Percentiles rank a stretch among this genome's conserved stretches.
Conservation (phyloP, 1,284 basidiomycete species). For the Spongispora temasekensis region DNA sequence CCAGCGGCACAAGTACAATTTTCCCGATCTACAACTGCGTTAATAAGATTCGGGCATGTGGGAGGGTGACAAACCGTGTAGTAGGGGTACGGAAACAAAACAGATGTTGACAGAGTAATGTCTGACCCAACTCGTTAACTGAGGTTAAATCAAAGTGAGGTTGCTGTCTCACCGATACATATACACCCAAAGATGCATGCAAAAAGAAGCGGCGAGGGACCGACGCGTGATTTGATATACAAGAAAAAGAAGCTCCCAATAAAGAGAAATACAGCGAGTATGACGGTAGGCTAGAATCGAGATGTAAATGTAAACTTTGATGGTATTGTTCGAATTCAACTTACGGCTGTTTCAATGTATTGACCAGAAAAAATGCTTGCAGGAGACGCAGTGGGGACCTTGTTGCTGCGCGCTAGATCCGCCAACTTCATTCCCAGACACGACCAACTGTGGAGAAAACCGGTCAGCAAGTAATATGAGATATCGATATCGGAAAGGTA, state of each 20-base stretch:
- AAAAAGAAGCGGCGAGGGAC: constrained; percentile 67
- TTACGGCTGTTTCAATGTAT: constrained; percentile 61
- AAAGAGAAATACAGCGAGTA: constrained; percentile 68
- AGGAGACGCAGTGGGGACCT: constrained; percentile 42
- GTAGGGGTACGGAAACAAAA: constrained; percentile 66
- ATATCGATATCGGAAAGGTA: constrained; percentile 16
- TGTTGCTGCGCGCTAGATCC: constrained; percentile 53
- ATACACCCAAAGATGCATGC: constrained; percentile 62
- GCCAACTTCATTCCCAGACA: constrained; percentile 69
- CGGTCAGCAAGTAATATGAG: background rate
- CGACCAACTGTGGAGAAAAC: constrained; percentile 51
- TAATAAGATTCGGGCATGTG: constrained; percentile 1
- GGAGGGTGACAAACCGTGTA: constrained; percentile 44
- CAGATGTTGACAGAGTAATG: constrained; percentile 60
- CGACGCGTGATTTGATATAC: constrained; percentile 64
- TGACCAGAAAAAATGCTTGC: constrained; percentile 47
- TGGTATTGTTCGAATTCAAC: constrained; percentile 19
- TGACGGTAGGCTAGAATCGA: constrained; percentile 51
- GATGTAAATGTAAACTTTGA: constrained; percentile 4
- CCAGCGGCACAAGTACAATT: constrained; percentile 59
- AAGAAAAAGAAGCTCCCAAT: constrained; percentile 60
- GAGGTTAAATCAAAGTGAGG: background rate
- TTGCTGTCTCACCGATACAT: constrained; percentile 44
- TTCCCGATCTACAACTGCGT: constrained; percentile 44
- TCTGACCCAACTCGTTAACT: constrained; percentile 39